Percentiles rank a stretch among this genome's conserved stretches.
phyloP scores from a whole-genome alignment of 2,329 filamentous ascomycete species.

The Beauveria caledonica region DNA sequence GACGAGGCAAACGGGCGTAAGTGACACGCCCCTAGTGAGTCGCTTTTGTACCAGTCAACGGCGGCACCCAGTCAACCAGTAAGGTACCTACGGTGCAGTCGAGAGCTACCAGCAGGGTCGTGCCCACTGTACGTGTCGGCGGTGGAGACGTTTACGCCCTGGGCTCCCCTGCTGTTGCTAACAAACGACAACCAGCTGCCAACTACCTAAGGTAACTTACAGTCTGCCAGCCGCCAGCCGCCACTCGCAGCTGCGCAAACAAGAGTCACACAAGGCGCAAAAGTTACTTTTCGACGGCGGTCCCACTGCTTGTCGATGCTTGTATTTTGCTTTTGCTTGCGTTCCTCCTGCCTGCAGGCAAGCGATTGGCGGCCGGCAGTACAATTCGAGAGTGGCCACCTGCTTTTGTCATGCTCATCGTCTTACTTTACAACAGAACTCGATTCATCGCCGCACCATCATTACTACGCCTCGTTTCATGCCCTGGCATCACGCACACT shows the following conservation, averaged over 20 bases:
- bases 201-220: neutral
- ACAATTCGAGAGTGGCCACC: too few species aligned
- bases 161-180: neutral
- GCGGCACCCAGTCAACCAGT: too few species aligned
- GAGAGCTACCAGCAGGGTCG: too few species aligned
- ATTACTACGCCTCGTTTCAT: neutral
- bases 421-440: neutral
- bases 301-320: neutral
- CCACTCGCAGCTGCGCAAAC: neutral
- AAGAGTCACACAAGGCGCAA: neutral
- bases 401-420: neutral
- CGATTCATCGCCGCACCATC: neutral
- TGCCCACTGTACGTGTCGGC: conserved; percentile 5
- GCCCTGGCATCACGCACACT: neutral
- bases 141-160: conserved; percentile 4
- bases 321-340: too few species aligned
- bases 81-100: too few species aligned
- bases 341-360: too few species aligned
- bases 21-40: neutral
- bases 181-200: neutral
- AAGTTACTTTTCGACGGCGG: neutral
- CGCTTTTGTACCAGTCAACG: neutral
- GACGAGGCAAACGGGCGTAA: neutral
- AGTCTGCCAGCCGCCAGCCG: neutral
- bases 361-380: too few species aligned